Percentiles rank a stretch among this genome's conserved stretches.
phyloP scores from a whole-genome alignment of 805 yeast species.

The Zygosaccharomyces siamensis region DNA sequence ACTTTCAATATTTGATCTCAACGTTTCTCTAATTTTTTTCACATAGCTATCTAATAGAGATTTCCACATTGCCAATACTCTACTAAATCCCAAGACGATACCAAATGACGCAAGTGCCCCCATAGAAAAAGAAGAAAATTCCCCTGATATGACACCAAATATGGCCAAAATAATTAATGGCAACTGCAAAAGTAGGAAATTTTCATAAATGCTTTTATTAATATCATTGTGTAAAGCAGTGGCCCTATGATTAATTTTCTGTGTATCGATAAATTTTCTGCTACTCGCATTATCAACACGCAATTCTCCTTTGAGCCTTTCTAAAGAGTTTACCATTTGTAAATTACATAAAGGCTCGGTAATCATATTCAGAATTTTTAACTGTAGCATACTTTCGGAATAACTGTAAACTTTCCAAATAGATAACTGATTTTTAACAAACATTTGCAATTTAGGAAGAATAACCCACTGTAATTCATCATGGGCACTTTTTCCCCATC shows the following conservation, averaged over 20 bases:
- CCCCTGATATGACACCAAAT: constrained; percentile 29
- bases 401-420: constrained; percentile 34
- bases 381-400: constrained; percentile 30
- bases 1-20: constrained; percentile 16
- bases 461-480: constrained; percentile 29
- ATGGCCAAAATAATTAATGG: constrained; percentile 28
- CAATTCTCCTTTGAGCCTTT: constrained; percentile 34
- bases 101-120: constrained; percentile 33
- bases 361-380: constrained; percentile 27
- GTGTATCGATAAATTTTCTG: constrained; percentile 15
- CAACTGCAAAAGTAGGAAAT: constrained; percentile 32
- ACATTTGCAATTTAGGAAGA: constrained; percentile 26
- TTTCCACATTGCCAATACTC: constrained; percentile 32
- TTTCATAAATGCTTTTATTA: constrained; percentile 24
- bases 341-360: constrained; percentile 20
- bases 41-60: constrained; percentile 14
- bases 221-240: constrained; percentile 25
- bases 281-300: constrained; percentile 14
- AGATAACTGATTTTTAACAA: constrained; percentile 26
- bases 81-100: constrained; percentile 30
- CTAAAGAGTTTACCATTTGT: constrained; percentile 26
- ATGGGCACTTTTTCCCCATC: constrained; percentile 33
- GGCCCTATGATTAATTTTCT: constrained; percentile 20
- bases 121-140: constrained; percentile 33
- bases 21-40: constrained; percentile 10